Base-by-base conservation (phyloP, 768 basidiomycete genomes). In the Boletales sp. region DNA sequence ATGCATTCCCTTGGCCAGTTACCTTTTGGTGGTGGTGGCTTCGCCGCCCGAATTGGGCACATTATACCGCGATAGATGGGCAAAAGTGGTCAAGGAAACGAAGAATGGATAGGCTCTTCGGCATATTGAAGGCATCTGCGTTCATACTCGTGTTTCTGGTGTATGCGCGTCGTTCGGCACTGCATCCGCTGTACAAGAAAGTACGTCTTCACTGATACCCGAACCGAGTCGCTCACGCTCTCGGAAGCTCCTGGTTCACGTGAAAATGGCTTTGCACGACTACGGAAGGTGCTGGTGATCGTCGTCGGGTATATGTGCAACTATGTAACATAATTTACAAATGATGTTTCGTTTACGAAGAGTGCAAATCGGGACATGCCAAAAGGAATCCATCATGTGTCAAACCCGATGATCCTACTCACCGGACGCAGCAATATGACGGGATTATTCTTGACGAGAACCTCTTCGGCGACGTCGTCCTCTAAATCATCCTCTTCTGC, bases 351-450 rank as follows among this genome's bases (percentile, higher is more conserved):
- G 15, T 41, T 37, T 24, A 18, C 37, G 19, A 51, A 31, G 43
- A 13, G 27, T 41, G 17, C 35, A 41, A 45, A 38, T 36, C n/a
- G 18, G 24, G 34, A 46, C 32, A 34, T 34, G 3, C 30, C 14
- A 29, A 27, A 36, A 34, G 39, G 39, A n/a, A 15, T 11, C n/a
- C 40, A 24, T 66, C 47, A 63, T 17, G 55, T 54, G 24, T 67
- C 62, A 52, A 87, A 87, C 14, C 86, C 86, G 50, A 81, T 69
- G 45, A 84, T 77, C 56, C 72, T 80, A 54, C 74, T 77, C 50
- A 81, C 66, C 12, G 86, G 86, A 49, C 76, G 75, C 40, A 86
- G 53, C 60, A 64, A 81, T 41, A 87, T 75, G 4, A 77, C 74
- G 30, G 83, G 82, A 37, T 74, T 72, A 50, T 65, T 67, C 49